Percentiles rank a stretch among this genome's conserved stretches.
Conservation (phyloP, 2,329 filamentous ascomycete genomes). For the Apiospora phragmitis region DNA sequence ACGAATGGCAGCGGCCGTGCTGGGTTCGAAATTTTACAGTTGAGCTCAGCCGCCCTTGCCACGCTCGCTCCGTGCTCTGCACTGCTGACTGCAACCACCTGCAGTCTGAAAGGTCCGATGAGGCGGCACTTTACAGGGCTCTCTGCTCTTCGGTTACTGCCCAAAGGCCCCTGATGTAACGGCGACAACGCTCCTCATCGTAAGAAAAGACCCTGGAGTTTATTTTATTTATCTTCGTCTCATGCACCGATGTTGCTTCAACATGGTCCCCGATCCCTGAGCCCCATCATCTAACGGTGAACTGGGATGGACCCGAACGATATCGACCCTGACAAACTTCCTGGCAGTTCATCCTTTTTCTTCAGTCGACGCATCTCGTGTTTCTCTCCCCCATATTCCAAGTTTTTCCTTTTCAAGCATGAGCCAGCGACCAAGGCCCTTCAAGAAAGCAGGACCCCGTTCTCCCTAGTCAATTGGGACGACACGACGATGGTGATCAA, state of each 20-base stretch:
- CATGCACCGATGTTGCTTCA: neutral
- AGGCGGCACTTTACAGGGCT: neutral
- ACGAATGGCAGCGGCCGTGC: neutral
- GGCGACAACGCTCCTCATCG: neutral
- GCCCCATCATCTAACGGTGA: neutral
- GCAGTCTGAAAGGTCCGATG: neutral
- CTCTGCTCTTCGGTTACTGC: neutral
- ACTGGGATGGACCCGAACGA: neutral
- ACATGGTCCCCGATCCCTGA: neutral
- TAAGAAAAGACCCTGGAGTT: neutral
- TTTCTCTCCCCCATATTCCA: neutral
- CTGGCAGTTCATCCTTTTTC: neutral
- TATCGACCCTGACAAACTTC: neutral
- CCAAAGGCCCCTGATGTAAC: conserved; percentile 6
- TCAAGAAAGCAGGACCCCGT: neutral
- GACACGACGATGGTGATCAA: neutral
- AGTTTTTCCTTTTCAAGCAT: neutral
- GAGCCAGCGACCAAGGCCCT: neutral
- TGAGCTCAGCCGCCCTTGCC: neutral
- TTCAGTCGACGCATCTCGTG: neutral
- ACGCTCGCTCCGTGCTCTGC: neutral
- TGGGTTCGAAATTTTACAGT: neutral
- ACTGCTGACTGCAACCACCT: no score
- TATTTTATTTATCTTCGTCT: neutral
- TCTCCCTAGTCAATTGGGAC: neutral